These are phyloP conservation scores for Paradendryphiella salina DNA, from an alignment of 2,329 filamentous ascomycete genomes.

Conservation along the genomic window DNA sequence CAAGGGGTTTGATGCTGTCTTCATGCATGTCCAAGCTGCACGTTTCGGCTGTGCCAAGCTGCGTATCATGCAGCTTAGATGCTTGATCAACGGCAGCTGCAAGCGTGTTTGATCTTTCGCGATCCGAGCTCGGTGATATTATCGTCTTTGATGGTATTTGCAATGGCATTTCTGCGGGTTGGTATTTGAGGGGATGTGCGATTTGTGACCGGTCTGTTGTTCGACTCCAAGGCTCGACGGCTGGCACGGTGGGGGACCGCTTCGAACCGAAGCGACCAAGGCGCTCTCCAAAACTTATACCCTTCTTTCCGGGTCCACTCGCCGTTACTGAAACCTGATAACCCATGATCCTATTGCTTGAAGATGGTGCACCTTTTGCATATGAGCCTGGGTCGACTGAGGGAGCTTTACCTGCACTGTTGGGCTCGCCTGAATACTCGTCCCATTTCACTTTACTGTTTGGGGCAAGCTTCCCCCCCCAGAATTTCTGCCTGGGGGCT, in stretches of 20 bases:
- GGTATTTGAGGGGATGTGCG: constrained; percentile 66
- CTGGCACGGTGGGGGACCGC: constrained; percentile 15
- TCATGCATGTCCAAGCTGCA: constrained; percentile 36
- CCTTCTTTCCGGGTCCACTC: constrained; percentile 31
- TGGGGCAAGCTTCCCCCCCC: constrained; percentile 43
- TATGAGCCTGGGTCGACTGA: constrained; percentile 59
- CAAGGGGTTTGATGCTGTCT: constrained; percentile 49
- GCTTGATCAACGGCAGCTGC: constrained; percentile 24
- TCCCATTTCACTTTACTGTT: constrained; percentile 59
- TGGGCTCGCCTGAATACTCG: constrained; percentile 68
- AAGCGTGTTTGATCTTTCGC: constrained; percentile 34
- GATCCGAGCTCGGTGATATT: constrained; percentile 25
- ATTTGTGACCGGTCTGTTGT: constrained; percentile 69
- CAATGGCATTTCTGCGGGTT: constrained; percentile 59
- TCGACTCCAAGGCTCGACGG: constrained; percentile 67
- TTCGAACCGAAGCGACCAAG: constrained; percentile 31
- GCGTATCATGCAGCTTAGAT: constrained; percentile 35
- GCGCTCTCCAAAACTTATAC: constrained; percentile 39
- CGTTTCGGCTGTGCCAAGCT: constrained; percentile 33
- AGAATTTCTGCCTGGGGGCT: constrained; percentile 40
- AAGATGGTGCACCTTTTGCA: constrained; percentile 23
- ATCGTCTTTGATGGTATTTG: constrained; percentile 49
- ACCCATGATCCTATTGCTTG: constrained; percentile 29
- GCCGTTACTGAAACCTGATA: constrained; percentile 40
- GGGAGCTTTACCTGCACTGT: constrained; percentile 55